Evolutionary conservation across 2,329 filamentous ascomycete genomes (phyloP).

Genomic region (Fusarium mexicanum): DNA sequence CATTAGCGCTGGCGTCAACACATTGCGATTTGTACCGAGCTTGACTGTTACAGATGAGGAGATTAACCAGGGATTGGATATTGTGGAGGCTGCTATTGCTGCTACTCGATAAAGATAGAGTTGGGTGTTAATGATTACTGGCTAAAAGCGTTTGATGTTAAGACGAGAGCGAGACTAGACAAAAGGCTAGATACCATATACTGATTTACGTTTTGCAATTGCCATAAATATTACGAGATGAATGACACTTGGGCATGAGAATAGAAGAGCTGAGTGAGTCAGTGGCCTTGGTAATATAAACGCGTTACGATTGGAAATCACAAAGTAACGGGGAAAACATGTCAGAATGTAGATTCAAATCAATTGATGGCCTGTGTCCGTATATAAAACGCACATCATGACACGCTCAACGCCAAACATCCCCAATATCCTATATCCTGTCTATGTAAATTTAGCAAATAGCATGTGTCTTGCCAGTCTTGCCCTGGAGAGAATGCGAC

Average conservation of each 20-base stretch:
- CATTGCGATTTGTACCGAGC: constrained; percentile 89
- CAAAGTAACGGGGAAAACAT: background rate
- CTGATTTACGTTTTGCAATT: constrained; percentile 14
- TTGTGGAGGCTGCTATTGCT: constrained; percentile 74
- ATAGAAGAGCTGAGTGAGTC: background rate
- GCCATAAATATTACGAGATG: background rate
- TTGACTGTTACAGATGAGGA: constrained; percentile 82
- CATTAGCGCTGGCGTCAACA: constrained; percentile 94
- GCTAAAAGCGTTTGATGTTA: constrained; percentile 9
- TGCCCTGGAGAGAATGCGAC: constrained; percentile 87
- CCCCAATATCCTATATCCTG: constrained; percentile 1
- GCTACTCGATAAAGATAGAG: constrained; percentile 49
- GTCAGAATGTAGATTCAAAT: background rate
- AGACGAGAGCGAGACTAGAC: constrained; percentile 27
- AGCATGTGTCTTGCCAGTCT: constrained; percentile 89
- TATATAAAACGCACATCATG: constrained; percentile 17
- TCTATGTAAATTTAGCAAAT: constrained; percentile 69
- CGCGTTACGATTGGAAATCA: background rate
- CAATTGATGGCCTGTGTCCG: constrained; percentile 25
- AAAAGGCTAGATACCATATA: constrained; percentile 30
- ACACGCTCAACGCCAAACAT: constrained; percentile 35
- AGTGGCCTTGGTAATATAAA: background rate
- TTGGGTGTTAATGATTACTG: background rate
- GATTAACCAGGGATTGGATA: constrained; percentile 79
- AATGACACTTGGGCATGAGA: background rate